A percentile compares a stretch with the other conserved stretches of the same genome.
Conservation (phyloP, 495 filamentous ascomycete species). For the Hypoxylon perforatum region DNA sequence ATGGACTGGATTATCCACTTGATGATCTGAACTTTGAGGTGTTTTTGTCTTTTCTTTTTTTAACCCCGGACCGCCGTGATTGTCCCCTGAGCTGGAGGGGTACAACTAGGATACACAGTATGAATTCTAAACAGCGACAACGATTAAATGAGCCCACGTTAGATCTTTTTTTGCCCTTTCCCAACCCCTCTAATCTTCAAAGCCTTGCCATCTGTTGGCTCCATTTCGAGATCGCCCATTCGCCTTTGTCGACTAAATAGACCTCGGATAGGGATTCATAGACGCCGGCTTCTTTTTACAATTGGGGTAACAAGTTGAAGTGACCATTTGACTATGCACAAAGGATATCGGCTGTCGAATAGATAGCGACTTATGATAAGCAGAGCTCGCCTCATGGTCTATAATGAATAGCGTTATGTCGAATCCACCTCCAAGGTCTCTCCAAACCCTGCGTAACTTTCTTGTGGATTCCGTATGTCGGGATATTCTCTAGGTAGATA, state of each 20-base stretch:
- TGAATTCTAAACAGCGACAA: constrained; percentile 16
- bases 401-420: too few species aligned
- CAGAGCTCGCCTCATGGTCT: too few species aligned
- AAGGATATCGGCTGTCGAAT: too few species aligned
- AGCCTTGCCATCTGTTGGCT: constrained; percentile 17
- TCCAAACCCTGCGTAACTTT: too few species aligned
- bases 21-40: constrained; percentile 3
- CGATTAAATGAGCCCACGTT: constrained; percentile 8
- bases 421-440: too few species aligned
- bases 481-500: too few species aligned
- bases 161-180: constrained; percentile 23
- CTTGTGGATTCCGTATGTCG: too few species aligned
- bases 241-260: too few species aligned
- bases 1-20: neutral
- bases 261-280: too few species aligned
- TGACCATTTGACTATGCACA: neutral
- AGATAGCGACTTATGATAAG: too few species aligned
- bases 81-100: constrained; percentile 16
- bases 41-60: constrained; percentile 13
- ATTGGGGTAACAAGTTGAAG: constrained; percentile 1
- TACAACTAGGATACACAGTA: constrained; percentile 38
- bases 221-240: constrained; percentile 16
- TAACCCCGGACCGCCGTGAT: constrained; percentile 10
- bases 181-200: constrained; percentile 10
- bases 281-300: too few species aligned